Conservation (phyloP, 345 rosid genomes). For the Brassica cretica region DNA sequence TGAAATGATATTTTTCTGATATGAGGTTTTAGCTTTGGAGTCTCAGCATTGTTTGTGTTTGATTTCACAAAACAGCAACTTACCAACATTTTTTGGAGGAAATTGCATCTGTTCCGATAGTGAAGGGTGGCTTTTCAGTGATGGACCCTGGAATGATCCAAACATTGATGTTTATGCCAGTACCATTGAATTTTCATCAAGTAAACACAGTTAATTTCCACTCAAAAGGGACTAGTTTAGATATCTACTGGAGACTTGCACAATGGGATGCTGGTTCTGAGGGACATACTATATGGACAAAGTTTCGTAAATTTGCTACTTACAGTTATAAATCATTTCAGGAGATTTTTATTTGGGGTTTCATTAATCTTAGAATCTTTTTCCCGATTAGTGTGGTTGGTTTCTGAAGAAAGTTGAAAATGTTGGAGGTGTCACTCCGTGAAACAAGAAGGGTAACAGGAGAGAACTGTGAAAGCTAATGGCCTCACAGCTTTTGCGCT, state of each 20-base stretch:
- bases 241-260: slow-evolving; percentile 12
- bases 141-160: slow-evolving; percentile 92
- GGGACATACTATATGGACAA: background rate
- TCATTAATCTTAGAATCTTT: background rate
- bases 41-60: slow-evolving; percentile 2
- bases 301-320: slow-evolving; percentile 4
- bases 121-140: slow-evolving; percentile 86
- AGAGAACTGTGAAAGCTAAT: slow-evolving; percentile 4
- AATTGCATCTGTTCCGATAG: slow-evolving; percentile 66
- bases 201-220: background rate
- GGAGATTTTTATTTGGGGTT: background rate
- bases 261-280: slow-evolving; percentile 11
- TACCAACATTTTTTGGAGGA: slow-evolving; percentile 95
- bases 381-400: background rate
- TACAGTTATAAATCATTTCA: background rate
- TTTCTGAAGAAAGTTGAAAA: slow-evolving; percentile 25
- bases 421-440: slow-evolving; percentile 26
- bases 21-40: background rate
- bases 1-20: background rate
- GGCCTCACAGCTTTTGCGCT: background rate
- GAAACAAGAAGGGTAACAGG: slow-evolving; percentile 21
- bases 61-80: slow-evolving; percentile 56
- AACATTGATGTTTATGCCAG: slow-evolving; percentile 47
- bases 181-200: background rate
- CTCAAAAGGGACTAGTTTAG: background rate